Conservation (phyloP, 2,329 filamentous ascomycete genomes). For the Dendryphion nanum region DNA sequence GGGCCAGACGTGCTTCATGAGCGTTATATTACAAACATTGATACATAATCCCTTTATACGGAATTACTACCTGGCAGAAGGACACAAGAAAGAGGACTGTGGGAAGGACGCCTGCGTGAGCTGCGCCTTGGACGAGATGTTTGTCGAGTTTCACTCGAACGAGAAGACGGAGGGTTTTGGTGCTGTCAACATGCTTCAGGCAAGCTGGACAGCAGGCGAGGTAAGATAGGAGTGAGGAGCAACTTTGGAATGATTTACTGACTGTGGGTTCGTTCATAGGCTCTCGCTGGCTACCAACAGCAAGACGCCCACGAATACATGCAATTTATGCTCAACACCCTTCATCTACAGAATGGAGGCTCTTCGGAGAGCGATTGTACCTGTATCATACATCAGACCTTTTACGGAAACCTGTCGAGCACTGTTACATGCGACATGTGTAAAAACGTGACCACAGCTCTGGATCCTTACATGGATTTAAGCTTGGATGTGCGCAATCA, state of each 20-base stretch:
- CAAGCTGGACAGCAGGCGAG: conserved; percentile 81
- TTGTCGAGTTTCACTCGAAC: conserved; percentile 63
- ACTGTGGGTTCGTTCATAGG: conserved; percentile 22
- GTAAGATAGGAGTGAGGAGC: no score
- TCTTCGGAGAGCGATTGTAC: conserved; percentile 57
- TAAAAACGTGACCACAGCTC: conserved; percentile 74
- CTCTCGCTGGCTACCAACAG: conserved; percentile 79
- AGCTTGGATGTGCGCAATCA: conserved; percentile 80
- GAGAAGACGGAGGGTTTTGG: conserved; percentile 88
- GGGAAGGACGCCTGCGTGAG: conserved; percentile 55
- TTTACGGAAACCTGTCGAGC: conserved; percentile 87
- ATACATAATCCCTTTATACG: conserved; percentile 90
- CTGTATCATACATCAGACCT: conserved; percentile 92
- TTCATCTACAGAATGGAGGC: conserved; percentile 76
- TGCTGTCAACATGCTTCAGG: conserved; percentile 82
- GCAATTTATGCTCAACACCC: conserved; percentile 87
- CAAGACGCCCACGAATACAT: conserved; percentile 98
- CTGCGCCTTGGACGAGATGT: conserved; percentile 62
- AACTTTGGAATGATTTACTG: conserved; percentile 1
- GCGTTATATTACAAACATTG: conserved; percentile 89
- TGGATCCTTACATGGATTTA: conserved; percentile 88
- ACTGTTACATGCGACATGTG: conserved; percentile 91
- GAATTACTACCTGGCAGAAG: conserved; percentile 89
- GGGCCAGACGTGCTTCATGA: conserved; percentile 98
- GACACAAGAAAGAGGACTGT: conserved; percentile 78